Evolutionary conservation across 2,329 filamentous ascomycete species (phyloP), one percentile per base, ranked within the genome.

Genomic region (Cladosporium sp.): DNA sequence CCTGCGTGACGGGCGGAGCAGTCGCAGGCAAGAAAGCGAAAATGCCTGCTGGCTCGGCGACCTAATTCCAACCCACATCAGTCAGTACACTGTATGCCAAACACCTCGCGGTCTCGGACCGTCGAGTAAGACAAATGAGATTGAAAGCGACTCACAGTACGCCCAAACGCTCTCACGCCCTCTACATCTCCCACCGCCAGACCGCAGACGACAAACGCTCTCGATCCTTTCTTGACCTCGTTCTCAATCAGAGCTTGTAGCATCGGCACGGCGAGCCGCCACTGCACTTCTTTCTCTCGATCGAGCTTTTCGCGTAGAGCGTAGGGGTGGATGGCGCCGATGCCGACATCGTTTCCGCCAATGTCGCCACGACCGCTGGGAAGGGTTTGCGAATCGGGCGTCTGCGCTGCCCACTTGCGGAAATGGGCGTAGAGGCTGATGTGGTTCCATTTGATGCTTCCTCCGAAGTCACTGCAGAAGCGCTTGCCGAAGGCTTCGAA

Each of bases 341-440:
- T 63, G 21, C 28, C 50, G 50, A 56, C 23, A 0, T n/a, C 11
- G 35, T 21, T 35, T 1, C 23, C 33, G n/a, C 26, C 7, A 16
- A 23, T n/a, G 2, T 16, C 55, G 55, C 31, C 5, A 11, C n/a
- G 5, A 28, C 8, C 8, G 49, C 12, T 33, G 31, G 18, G 49
- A 29, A 12, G 5, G 5, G 14, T 52, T 52, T 18, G 49, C 2
- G 16, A 10, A 4, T 21, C 21, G 21, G 14, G 18, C 5, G 28
- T 18, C 21, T 11, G 5, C 44, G 3, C 29, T 6, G 35, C 18
- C 35, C 50, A 63, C 2, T 16, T 52, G 21, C 61, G 33, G 6
- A 46, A 63, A 14, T 63, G 50, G 26, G 61, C 50, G 35, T 63
- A 63, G 12, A 63, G 35, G 35, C 35, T 63, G 49, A 56, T 28